phyloP scores from a whole-genome alignment of 345 rosid species.

The Arabidopsis arenosa region DNA sequence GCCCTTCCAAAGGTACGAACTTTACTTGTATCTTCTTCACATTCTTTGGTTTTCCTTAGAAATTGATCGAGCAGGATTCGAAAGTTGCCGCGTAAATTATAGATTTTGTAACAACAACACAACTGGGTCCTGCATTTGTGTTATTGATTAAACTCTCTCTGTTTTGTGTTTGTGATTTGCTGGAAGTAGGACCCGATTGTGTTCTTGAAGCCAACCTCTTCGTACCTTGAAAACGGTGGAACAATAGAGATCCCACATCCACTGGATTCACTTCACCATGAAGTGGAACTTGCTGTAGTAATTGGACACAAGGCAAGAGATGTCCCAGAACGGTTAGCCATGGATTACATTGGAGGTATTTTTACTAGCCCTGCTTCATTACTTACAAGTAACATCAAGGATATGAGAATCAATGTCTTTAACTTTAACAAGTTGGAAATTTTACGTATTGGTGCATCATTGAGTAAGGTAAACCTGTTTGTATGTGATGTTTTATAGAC shows the following conservation, averaged over 20 bases:
- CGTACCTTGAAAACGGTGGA: conserved; percentile 84
- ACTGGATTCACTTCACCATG: conserved; percentile 77
- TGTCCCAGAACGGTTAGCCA: conserved; percentile 75
- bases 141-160: background rate
- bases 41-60: background rate
- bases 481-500: background rate
- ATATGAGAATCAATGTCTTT: background rate
- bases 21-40: background rate
- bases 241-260: conserved; percentile 89
- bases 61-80: background rate
- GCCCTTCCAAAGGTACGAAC: conserved; percentile 75
- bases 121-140: background rate
- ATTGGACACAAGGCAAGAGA: conserved; percentile 80
- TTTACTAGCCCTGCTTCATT: background rate
- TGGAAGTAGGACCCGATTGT: conserved; percentile 75
- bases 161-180: conserved; percentile 4
- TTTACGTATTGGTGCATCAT: background rate
- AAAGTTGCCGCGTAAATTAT: background rate
- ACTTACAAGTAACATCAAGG: background rate
- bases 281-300: conserved; percentile 94
- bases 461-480: background rate
- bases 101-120: background rate
- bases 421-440: background rate
- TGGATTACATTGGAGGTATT: conserved; percentile 86
- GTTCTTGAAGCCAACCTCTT: conserved; percentile 93